Evolutionary conservation across 164 flowering plant species (phyloP).

Genomic region (Warburgia ugandensis): DNA sequence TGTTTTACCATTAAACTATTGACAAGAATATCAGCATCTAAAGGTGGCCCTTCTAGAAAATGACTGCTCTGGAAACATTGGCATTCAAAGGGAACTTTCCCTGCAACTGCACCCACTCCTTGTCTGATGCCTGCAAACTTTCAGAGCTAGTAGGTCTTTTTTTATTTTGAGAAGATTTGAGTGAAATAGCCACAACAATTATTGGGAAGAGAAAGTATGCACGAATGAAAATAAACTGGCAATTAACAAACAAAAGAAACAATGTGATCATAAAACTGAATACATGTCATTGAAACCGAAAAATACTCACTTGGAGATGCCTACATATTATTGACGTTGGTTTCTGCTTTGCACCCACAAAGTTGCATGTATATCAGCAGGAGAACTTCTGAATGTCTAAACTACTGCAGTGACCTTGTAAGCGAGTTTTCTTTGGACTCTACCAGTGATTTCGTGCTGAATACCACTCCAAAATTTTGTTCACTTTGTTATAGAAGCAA

Average conservation of each 20-base stretch:
- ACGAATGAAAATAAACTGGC: background rate
- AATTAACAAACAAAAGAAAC: too few relatives aligned
- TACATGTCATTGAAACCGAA: background rate
- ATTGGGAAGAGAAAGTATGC: background rate
- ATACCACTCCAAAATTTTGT: conserved; percentile 65
- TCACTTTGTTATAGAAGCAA: conserved; percentile 61
- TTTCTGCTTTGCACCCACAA: conserved; percentile 58
- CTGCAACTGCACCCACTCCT: conserved; percentile 73
- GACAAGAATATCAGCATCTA: conserved; percentile 91
- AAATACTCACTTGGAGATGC: conserved; percentile 42
- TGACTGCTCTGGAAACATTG: conserved; percentile 55
- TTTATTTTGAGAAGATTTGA: conserved; percentile 5
- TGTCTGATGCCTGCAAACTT: conserved; percentile 84
- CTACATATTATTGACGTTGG: conserved; percentile 56
- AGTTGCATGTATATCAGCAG: conserved; percentile 41
- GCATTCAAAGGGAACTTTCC: conserved; percentile 86
- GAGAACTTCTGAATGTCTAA: conserved; percentile 44
- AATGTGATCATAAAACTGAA: too few relatives aligned
- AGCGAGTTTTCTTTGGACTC: conserved; percentile 53
- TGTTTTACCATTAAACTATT: conserved; percentile 69
- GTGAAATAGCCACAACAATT: background rate
- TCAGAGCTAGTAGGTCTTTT: conserved; percentile 3
- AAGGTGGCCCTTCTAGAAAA: conserved; percentile 91
- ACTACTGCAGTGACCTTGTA: conserved; percentile 52
- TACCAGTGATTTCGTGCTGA: conserved; percentile 69